Percentiles rank a stretch among this genome's conserved stretches.
These are phyloP conservation scores for Jatropha curcas DNA, from an alignment of 345 rosid genomes.

Conservation along the genomic window DNA sequence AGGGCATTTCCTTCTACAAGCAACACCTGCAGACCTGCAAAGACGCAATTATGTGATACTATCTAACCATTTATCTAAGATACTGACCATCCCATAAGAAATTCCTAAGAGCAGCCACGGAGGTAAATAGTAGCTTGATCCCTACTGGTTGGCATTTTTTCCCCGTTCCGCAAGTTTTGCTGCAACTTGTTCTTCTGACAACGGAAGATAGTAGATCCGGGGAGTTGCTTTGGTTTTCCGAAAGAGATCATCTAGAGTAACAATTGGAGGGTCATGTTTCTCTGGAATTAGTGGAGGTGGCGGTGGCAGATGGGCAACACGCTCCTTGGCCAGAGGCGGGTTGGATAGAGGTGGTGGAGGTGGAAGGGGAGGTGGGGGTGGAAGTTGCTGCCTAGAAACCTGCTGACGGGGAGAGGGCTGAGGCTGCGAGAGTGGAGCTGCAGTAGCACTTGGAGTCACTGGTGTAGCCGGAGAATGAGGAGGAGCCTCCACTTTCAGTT, in stretches of 20 bases:
- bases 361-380: conserved; percentile 55
- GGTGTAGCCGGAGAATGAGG: conserved; percentile 50
- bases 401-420: conserved; percentile 56
- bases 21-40: conserved; percentile 54
- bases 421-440: conserved; percentile 39
- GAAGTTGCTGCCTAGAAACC: conserved; percentile 57
- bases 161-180: conserved; percentile 59
- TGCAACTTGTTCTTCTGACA: conserved; percentile 87
- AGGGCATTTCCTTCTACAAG: conserved; percentile 30
- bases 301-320: conserved; percentile 55
- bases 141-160: conserved; percentile 43
- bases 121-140: conserved; percentile 27
- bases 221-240: conserved; percentile 92
- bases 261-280: conserved; percentile 79
- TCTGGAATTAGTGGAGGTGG: conserved; percentile 67
- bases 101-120: conserved; percentile 26
- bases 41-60: conserved; percentile 40
- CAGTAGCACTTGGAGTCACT: conserved; percentile 28
- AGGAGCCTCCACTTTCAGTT: conserved; percentile 60
- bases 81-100: conserved; percentile 20
- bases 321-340: conserved; percentile 51
- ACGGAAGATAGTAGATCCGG: conserved; percentile 90
- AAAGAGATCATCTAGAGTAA: conserved; percentile 92
- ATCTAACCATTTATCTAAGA: conserved; percentile 39
- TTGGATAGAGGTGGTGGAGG: conserved; percentile 61